Evolutionary conservation across 2,329 filamentous ascomycete genomes (phyloP).

Genomic region (Verticillium albo-atrum): DNA sequence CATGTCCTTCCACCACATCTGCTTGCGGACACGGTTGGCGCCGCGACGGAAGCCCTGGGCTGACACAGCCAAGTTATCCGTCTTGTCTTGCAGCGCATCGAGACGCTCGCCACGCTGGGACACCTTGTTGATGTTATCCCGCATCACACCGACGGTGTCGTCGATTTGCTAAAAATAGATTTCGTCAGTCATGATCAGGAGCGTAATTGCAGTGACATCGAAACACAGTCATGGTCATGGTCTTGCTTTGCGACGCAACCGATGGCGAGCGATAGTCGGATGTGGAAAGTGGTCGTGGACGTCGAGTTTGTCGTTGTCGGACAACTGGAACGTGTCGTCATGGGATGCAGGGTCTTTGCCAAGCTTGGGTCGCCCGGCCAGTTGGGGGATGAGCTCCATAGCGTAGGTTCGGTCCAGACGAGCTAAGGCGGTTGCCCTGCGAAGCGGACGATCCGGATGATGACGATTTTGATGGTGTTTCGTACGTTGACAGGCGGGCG

Average conservation of each 20-base stretch:
- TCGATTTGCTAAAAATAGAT: conserved; percentile 77
- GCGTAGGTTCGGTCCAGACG: too few relatives aligned
- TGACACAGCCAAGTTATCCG: conserved; percentile 85
- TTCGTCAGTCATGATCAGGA: conserved; percentile 7
- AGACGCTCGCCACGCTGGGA: conserved; percentile 87
- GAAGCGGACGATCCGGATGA: not conserved
- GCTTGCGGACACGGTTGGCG: conserved; percentile 91
- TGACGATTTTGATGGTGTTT: too few relatives aligned
- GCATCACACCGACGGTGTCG: conserved; percentile 91
- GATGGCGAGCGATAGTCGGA: not conserved
- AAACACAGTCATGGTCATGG: not conserved
- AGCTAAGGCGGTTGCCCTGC: not conserved
- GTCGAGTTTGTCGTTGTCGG: not conserved
- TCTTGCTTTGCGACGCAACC: not conserved
- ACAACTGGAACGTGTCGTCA: not conserved
- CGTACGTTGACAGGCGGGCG: not conserved
- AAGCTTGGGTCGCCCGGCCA: not conserved
- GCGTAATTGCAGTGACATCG: not conserved
- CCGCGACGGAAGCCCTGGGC: conserved; percentile 94
- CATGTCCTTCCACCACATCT: conserved; percentile 99
- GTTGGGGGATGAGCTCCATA: not conserved
- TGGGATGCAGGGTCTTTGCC: not conserved
- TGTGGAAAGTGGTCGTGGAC: not conserved
- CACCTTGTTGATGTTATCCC: conserved; percentile 95
- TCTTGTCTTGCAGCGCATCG: conserved; percentile 88